Evolutionary conservation across 371 early-diverging fungal genomes (phyloP), one percentile per base, ranked within the genome.

Genomic region (Mucor velutinosus): DNA sequence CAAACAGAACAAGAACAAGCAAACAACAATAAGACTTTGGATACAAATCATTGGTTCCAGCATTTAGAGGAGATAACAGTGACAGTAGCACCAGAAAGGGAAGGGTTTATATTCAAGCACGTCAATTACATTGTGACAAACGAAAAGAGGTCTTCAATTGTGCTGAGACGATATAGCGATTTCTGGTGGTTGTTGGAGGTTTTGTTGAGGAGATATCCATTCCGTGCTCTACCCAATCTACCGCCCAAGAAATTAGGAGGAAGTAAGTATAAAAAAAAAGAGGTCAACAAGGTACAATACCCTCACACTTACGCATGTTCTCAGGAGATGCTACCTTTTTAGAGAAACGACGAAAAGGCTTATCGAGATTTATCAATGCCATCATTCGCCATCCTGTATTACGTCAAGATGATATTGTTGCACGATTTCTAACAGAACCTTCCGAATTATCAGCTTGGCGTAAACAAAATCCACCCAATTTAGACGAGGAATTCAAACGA

Each of bases 341-440:
- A 55, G 93, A 92, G 63, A 84, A 87, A 60, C 78, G 95, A 39
- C 79, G 92, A 15, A 87, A 88, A 33, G 93, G 92, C 0, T 70
- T 94, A 27, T 76, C 85, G 0, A 81, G 95, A n/a, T 94, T 92
- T 65, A 86, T 90, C 63, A 91, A 92, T 76, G 87, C 89, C 12
- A 68, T 94, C 32, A 87, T 86, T 30, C 87, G 92, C 57, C 95
- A 94, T 70, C 95, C 95, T 10, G 81, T 87, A 0, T 65, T 94
- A 49, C 77, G 83, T 29, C 80, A 85, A 60, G 93, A 94, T 60
- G 86, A 86, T 6, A 68, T 87, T 1, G 87, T 92, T 3, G 65
- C 80, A 30, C 82, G 82, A 2, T 93, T 92, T 71, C 74, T 92
- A 37, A 88, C 89, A 0, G 91, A 90, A 56, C 87, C 90, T 35